Percentiles rank a stretch among this genome's conserved stretches.
Conservation (phyloP, 768 basidiomycete species). For the Tremella yokohamensis region DNA sequence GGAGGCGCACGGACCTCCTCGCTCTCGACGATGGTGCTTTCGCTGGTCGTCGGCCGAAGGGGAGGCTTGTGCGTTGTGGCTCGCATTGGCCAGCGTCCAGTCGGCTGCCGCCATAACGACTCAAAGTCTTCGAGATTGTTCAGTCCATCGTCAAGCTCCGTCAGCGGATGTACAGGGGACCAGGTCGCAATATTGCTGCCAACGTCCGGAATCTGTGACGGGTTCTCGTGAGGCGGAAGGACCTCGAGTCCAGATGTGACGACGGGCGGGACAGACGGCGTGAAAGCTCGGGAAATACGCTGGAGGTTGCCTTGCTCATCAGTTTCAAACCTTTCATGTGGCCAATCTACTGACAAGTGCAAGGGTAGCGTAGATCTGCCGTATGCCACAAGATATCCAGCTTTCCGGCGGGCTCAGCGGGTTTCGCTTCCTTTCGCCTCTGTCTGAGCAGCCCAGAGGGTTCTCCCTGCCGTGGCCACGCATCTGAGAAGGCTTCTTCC, state of each 20-base stretch:
- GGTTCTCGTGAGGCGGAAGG: constrained; percentile 11
- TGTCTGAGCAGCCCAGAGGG: neutral
- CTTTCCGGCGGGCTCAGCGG: neutral
- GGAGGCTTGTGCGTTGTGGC: neutral
- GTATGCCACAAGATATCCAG: constrained; percentile 28
- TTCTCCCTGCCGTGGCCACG: constrained; percentile 11
- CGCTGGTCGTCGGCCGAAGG: neutral
- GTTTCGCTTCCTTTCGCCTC: neutral
- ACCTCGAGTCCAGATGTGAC: constrained; percentile 3
- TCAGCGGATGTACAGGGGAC: neutral
- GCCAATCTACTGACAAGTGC: constrained; percentile 27
- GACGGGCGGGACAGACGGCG: constrained; percentile 11
- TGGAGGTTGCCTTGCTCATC: constrained; percentile 14
- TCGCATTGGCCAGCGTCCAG: neutral
- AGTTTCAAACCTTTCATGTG: neutral
- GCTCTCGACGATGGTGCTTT: neutral
- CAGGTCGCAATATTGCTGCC: constrained; percentile 6
- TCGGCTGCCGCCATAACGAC: constrained; percentile 4
- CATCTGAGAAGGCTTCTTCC: constrained; percentile 20
- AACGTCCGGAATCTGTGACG: constrained; percentile 11
- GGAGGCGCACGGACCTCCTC: neutral
- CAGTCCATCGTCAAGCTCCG: constrained; percentile 24
- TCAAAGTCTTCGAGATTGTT: constrained; percentile 30
- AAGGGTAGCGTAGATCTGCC: constrained; percentile 24
- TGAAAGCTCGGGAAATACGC: neutral